A percentile compares a stretch with the other conserved stretches of the same genome.
phyloP scores from a whole-genome alignment of 352 stramenopile species.

The Phytopythium sindhum region DNA sequence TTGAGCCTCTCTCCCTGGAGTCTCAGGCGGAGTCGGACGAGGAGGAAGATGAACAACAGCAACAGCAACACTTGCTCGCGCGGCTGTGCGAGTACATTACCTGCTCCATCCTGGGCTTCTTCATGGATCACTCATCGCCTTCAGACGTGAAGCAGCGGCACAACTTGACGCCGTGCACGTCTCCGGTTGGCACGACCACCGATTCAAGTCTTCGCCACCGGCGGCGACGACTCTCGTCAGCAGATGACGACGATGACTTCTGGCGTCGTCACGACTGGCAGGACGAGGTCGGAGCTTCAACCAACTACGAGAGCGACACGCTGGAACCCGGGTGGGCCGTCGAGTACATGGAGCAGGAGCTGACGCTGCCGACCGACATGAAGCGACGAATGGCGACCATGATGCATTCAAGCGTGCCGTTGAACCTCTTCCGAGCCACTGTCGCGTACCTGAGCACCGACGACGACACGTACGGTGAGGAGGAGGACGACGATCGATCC shows the following conservation, averaged over 20 bases:
- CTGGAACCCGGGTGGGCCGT: conserved; percentile 73
- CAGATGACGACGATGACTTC: conserved; percentile 8
- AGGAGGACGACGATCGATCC: conserved; percentile 17
- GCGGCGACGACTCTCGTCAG: conserved; percentile 7
- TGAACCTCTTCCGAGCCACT: conserved; percentile 73
- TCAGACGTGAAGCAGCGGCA: conserved; percentile 16
- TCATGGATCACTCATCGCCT: conserved; percentile 15
- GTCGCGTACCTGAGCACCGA: conserved; percentile 34
- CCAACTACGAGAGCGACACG: conserved; percentile 12
- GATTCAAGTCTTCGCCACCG: conserved; percentile 21
- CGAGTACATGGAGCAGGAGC: conserved; percentile 78
- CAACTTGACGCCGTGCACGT: conserved; percentile 71
- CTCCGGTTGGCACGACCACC: conserved; percentile 38
- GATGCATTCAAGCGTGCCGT: conserved; percentile 75
- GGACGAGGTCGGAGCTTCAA: conserved; percentile 6
- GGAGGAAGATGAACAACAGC: conserved; percentile 10
- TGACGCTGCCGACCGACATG: conserved; percentile 54
- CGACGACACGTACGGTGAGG: conserved; percentile 15
- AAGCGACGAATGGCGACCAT: conserved; percentile 67
- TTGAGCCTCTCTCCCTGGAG: background rate
- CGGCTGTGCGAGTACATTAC: conserved; percentile 55
- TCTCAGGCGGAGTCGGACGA: background rate
- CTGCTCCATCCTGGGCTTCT: conserved; percentile 42
- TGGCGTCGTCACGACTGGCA: conserved; percentile 1
- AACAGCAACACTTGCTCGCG: conserved; percentile 35